Base-by-base conservation (phyloP, 768 basidiomycete genomes). In the Omphalotus guepiniiformis region DNA sequence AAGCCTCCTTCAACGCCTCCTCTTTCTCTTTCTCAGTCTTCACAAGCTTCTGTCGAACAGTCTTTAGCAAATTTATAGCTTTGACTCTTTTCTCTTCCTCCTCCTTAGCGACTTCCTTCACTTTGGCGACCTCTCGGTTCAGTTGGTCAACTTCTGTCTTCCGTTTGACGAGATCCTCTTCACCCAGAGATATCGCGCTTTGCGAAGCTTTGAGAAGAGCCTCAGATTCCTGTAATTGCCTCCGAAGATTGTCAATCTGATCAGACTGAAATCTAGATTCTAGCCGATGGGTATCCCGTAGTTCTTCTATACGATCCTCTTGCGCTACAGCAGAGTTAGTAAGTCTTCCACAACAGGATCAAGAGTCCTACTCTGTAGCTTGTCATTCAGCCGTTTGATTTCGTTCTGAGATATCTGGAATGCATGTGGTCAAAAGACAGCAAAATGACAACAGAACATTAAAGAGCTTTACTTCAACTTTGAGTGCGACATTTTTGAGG, bases 41-140 rank as follows among this genome's bases (percentile, higher is more conserved):
- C 23, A 97, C 91, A n/a, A 95, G 70, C 64, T 97, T 99, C 67
- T 93, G 85, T 47, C 96, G 72, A n/a, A 98, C 90, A 1, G 93
- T 93, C 68, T 97, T 97, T 48, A 99, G 71, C 22, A 97, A 68
- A 42, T 83, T 86, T 54, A 98, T 87, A 0, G 94, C 94, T 59
- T 98, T 99, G 16, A 83, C 80, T 11, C 95, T 82, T 66, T 99
- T 98, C 67, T 99, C 96, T 63, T 98, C 96, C 61, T 98, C 96
- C 51, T 97, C 94, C 63, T 90, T 96, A 4, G 82, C 85, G 8
- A 71, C 47, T 16, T 69, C 70, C 53, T 81, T 83, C 3, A 76
- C 66, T 37, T 76, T 78, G 39, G 82, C 75, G 1, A 85, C 63
- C 48, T 96, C 89, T 15, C 72, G 63, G 39, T 74, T 72, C n/a